Percentiles rank a stretch among this genome's conserved stretches.
phyloP scores from a whole-genome alignment of 139 green algal species.

The Haematococcus sp. region DNA sequence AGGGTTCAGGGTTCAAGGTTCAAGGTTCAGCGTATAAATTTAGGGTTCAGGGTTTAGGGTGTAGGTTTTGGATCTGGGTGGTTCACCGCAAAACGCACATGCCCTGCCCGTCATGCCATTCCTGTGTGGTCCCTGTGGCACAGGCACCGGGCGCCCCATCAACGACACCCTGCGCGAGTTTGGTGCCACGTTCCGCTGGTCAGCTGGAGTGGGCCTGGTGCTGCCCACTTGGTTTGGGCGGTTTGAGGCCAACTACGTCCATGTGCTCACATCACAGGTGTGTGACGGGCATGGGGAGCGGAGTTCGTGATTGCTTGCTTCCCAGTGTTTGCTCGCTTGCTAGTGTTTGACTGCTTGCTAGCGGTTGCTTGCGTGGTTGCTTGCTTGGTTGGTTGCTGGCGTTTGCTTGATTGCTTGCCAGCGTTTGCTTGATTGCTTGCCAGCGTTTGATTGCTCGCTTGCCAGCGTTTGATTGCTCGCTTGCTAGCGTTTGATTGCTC shows the following conservation, averaged over 20 bases:
- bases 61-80: too few relatives aligned
- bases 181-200: conserved; percentile 50
- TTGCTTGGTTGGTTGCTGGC: too few relatives aligned
- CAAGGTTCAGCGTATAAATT: too few relatives aligned
- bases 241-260: conserved; percentile 60
- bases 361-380: background rate
- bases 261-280: conserved; percentile 39
- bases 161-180: conserved; percentile 28
- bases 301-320: background rate
- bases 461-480: background rate
- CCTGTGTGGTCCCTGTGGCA: too few relatives aligned
- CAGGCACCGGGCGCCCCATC: conserved; percentile 9
- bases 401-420: background rate
- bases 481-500: too few relatives aligned
- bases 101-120: too few relatives aligned
- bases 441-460: background rate
- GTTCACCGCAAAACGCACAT: too few relatives aligned
- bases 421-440: background rate
- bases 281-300: background rate
- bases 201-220: conserved; percentile 51
- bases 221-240: conserved; percentile 48
- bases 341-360: background rate
- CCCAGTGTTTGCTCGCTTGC: background rate
- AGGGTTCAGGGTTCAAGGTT: too few relatives aligned
- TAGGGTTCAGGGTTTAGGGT: too few relatives aligned